Evolutionary conservation across 768 basidiomycete species (phyloP), one percentile per base, ranked within the genome.

Genomic region (Boletus rubescentipes): DNA sequence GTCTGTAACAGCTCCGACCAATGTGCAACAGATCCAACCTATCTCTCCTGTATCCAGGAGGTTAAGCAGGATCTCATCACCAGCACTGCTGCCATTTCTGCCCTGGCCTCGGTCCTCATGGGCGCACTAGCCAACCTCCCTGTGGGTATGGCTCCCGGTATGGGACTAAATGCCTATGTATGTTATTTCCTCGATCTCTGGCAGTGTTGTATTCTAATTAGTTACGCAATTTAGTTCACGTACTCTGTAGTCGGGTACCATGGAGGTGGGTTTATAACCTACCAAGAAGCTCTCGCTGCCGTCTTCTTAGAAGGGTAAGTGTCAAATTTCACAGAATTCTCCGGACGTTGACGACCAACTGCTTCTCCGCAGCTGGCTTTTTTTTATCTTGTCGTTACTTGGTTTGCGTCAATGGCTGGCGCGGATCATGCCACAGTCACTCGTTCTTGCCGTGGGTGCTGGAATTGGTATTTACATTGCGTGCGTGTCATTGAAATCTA

Each of bases 401-500:
- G 92, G 92, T 55, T 77, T 94, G 48, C 89, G 92, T 45, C 91
- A 93, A 73, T 94, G 91, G 92, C 79, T 94, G 5, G 89, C 87
- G 14, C 83, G 92, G 15, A 81, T 91, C 51, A 93, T 94, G 83
- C 92, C 92, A 1, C 87, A 89, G 58, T 93, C 91, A 4, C 79
- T 94, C 26, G 85, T 92, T 5, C 79, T 92, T 51, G 86, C 91
- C 2, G 89, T 92, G 11, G 92, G 91, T 39, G 83, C 89, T 35
- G 92, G 91, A 53, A 93, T 94, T 62, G 92, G 92, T 55, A 70
- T 94, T 16, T 94, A 90, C 71, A 90, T 94, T 59, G 90, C 91
- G 79, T 89, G 62, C 64, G 84, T 80, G 26, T 39, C 54, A 20
- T 15, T 10, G 54, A 15, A 39, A 50, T 16, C 30, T 34, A 48